These are phyloP conservation scores for Mucor racemosus DNA, from an alignment of 371 early-diverging fungal genomes.

Conservation along the genomic window DNA sequence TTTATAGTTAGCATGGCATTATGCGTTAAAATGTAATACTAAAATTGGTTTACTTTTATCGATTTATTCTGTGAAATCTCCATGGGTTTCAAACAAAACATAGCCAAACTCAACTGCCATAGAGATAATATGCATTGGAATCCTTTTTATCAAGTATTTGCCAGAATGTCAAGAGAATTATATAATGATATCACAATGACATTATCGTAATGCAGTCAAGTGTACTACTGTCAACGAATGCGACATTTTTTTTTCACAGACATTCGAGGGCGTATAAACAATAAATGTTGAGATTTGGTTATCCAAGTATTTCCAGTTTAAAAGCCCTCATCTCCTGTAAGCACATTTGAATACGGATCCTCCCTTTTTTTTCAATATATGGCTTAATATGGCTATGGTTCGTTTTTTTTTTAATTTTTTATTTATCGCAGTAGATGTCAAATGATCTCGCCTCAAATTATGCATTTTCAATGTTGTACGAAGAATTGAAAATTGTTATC, in stretches of 20 bases:
- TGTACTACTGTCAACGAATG: background rate
- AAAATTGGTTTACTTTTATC: background rate
- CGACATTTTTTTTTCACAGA: too few relatives aligned
- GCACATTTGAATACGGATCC: too few relatives aligned
- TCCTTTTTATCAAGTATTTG: too few relatives aligned
- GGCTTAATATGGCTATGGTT: background rate
- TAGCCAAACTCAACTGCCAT: background rate
- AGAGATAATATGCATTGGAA: too few relatives aligned
- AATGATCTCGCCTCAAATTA: background rate
- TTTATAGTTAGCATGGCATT: background rate
- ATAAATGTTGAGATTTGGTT: background rate
- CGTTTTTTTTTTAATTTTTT: conserved; percentile 11
- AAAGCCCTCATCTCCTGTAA: background rate
- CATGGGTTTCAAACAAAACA: conserved; percentile 5
- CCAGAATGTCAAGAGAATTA: background rate
- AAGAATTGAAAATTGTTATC: background rate
- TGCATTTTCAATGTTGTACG: conserved; percentile 1
- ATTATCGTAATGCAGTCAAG: background rate
- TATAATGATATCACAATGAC: background rate
- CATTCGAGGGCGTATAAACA: background rate
- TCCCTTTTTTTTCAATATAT: too few relatives aligned
- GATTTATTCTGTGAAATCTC: background rate
- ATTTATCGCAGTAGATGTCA: background rate
- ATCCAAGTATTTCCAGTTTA: background rate
- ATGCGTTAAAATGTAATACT: background rate